phyloP scores from a whole-genome alignment of 1,139 yeast genomes.

The Entelexis sorbosivorans region DNA sequence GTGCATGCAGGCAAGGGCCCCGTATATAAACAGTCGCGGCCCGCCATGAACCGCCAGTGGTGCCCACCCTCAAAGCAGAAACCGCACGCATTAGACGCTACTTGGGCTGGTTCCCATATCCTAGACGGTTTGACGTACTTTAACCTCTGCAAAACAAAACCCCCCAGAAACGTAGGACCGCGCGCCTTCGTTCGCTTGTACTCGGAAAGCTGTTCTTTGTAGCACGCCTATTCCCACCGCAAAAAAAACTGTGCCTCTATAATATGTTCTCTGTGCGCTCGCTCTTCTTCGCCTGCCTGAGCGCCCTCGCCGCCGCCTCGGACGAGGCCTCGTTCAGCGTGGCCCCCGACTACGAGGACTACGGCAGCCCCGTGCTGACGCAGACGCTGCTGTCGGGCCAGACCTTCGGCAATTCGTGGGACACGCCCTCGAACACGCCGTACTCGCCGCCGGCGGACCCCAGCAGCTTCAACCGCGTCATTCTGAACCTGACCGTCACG shows the following conservation, averaged over 20 bases:
- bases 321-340: slow-evolving; percentile 16
- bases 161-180: no score
- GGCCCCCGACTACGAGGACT: slow-evolving; percentile 15
- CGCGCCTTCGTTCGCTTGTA: neutral
- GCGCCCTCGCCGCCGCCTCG: neutral
- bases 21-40: neutral
- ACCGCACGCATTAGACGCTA: neutral
- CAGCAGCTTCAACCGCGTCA: slow-evolving; percentile 47
- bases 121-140: neutral
- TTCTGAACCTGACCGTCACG: slow-evolving; percentile 47
- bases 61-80: neutral
- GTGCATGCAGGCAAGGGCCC: neutral
- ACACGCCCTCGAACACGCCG: slow-evolving; percentile 39
- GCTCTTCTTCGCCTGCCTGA: neutral
- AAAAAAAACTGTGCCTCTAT: neutral
- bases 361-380: slow-evolving; percentile 37
- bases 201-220: no score
- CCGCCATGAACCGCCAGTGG: neutral
- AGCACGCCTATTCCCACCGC: no score
- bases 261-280: neutral
- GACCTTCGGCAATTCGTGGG: slow-evolving; percentile 51
- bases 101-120: slow-evolving; percentile 4
- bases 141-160: neutral
- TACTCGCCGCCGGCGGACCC: slow-evolving; percentile 38
- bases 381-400: slow-evolving; percentile 35